A percentile compares a stretch with the other conserved stretches of the same genome.
phyloP scores from a whole-genome alignment of 768 basidiomycete genomes.

The Amylocystis lapponica region DNA sequence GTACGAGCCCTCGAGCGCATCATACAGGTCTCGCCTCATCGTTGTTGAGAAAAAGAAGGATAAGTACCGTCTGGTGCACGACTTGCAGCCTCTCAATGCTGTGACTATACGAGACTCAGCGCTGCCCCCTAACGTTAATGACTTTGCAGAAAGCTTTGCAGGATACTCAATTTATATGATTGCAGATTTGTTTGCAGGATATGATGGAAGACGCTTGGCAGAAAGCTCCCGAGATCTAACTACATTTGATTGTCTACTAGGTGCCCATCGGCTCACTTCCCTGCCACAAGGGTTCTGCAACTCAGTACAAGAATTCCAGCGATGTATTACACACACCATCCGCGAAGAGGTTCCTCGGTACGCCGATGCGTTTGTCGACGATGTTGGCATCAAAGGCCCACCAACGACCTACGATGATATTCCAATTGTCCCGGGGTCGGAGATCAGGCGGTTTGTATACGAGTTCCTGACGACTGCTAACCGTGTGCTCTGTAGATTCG shows the following conservation, averaged over 20 bases:
- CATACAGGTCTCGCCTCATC: constrained; percentile 16
- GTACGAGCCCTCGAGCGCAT: constrained; percentile 13
- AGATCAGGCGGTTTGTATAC: too few species aligned
- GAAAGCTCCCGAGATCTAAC: constrained; percentile 6
- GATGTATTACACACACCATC: too few species aligned
- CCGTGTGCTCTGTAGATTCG: too few species aligned
- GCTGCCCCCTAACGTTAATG: constrained; percentile 10
- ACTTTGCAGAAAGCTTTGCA: too few species aligned
- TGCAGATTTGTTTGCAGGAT: too few species aligned
- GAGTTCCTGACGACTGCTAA: too few species aligned
- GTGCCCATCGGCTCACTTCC: constrained; percentile 3
- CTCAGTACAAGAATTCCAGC: constrained; percentile 8
- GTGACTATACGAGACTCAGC: constrained; percentile 15
- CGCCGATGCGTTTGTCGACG: constrained; percentile 13
- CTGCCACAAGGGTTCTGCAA: constrained; percentile 13
- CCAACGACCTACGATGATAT: constrained; percentile 9
- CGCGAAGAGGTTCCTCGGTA: background rate
- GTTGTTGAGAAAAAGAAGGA: constrained; percentile 14
- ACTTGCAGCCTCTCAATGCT: constrained; percentile 15
- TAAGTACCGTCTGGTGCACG: constrained; percentile 10
- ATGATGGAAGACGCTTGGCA: constrained; percentile 7
- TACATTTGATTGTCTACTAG: too few species aligned
- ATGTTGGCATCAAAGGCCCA: constrained; percentile 19
- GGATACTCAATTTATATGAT: too few species aligned
- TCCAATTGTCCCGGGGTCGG: constrained; percentile 11